Percentiles rank a stretch among this genome's conserved stretches.
Evolutionary conservation across 148 eudicot species (phyloP).

Genomic region (Cornus suecica): DNA sequence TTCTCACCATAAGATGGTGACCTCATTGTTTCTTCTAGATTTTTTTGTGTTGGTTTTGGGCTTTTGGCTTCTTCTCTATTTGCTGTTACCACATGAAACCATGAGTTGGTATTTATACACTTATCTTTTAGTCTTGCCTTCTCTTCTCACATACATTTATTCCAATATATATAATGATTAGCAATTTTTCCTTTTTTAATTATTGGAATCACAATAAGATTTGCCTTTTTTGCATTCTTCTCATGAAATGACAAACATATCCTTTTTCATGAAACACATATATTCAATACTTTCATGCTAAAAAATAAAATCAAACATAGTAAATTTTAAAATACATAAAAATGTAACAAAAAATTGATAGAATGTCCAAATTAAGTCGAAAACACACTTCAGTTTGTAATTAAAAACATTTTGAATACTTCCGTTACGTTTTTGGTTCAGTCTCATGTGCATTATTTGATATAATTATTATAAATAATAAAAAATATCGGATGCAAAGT

Average conservation of each 20-base stretch:
- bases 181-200: background rate
- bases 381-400: too few relatives aligned
- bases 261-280: background rate
- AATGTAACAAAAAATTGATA: too few relatives aligned
- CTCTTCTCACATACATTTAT: background rate
- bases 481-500: too few relatives aligned
- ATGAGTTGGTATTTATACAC: background rate
- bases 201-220: background rate
- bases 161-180: background rate
- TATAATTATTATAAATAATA: too few relatives aligned
- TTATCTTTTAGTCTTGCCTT: background rate
- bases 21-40: slow-evolving; percentile 17
- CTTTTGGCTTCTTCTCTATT: background rate
- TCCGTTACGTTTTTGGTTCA: too few relatives aligned
- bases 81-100: background rate
- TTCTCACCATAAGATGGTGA: slow-evolving; percentile 33
- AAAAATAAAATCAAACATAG: too few relatives aligned
- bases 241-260: background rate
- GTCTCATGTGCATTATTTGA: too few relatives aligned
- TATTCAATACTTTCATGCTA: too few relatives aligned
- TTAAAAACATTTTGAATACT: too few relatives aligned
- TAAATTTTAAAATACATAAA: too few relatives aligned
- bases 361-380: too few relatives aligned
- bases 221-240: background rate
- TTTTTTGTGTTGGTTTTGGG: background rate